Evolutionary conservation across 306 rosid genomes (phyloP).

Genomic region (Potentilla sterilis): DNA sequence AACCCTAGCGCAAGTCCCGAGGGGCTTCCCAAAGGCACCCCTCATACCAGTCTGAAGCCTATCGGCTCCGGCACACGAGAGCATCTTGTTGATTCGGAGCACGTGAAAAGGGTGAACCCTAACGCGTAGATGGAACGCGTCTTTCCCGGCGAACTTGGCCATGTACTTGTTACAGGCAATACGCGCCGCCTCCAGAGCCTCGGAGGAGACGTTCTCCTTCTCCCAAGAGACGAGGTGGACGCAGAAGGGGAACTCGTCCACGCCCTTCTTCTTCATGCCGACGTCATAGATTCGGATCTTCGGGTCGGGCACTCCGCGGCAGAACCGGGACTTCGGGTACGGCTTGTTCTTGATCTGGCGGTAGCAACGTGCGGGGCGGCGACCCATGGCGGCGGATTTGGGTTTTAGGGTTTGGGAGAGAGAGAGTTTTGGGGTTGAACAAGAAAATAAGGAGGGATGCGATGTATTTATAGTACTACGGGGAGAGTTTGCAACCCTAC

Average conservation of each 20-base stretch:
- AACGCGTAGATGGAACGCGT: conserved; percentile 71
- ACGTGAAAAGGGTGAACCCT: conserved; percentile 90
- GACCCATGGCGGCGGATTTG: conserved; percentile 13
- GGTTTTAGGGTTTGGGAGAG: background rate
- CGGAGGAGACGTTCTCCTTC: conserved; percentile 80
- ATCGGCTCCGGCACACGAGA: conserved; percentile 90
- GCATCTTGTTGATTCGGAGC: conserved; percentile 81
- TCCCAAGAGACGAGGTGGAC: conserved; percentile 92
- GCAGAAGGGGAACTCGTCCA: conserved; percentile 88
- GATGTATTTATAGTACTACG: background rate
- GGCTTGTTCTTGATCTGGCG: conserved; percentile 75
- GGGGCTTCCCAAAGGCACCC: conserved; percentile 86
- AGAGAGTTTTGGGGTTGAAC: background rate
- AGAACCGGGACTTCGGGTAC: conserved; percentile 65
- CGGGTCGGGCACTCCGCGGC: conserved; percentile 68
- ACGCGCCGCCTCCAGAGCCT: conserved; percentile 76
- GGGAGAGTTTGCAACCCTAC: background rate
- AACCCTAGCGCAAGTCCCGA: conserved; percentile 76
- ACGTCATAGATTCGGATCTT: conserved; percentile 83
- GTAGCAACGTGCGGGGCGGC: conserved; percentile 67
- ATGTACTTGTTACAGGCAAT: conserved; percentile 80
- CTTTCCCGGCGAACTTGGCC: conserved; percentile 74
- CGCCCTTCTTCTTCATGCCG: conserved; percentile 91
- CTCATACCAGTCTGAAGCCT: conserved; percentile 93
- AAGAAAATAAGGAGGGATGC: background rate